These are phyloP conservation scores for Phytopythium montanum DNA, from an alignment of 352 stramenopile genomes.

Conservation along the genomic window DNA sequence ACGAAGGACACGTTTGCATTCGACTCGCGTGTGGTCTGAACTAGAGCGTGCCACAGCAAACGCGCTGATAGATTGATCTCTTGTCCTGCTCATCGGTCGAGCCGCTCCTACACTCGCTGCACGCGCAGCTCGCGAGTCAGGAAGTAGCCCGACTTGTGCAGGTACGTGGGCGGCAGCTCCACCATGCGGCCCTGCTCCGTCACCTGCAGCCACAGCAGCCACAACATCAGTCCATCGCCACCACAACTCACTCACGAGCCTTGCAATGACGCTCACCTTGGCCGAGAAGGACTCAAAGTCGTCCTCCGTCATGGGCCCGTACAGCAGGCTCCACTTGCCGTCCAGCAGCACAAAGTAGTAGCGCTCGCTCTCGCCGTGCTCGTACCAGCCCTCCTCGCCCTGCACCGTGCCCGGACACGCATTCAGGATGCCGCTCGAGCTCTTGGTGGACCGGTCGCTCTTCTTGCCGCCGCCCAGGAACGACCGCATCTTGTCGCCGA, in stretches of 20 bases:
- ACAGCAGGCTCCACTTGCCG: slow-evolving; percentile 83
- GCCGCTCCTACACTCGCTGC: slow-evolving; percentile 16
- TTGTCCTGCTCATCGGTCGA: not conserved
- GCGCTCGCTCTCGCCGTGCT: slow-evolving; percentile 82
- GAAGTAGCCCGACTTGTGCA: slow-evolving; percentile 81
- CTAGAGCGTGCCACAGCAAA: not conserved
- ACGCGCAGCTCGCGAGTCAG: slow-evolving; percentile 67
- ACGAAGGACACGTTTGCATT: not conserved
- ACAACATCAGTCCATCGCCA: not conserved
- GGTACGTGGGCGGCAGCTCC: slow-evolving; percentile 70
- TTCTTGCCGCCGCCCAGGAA: slow-evolving; percentile 75
- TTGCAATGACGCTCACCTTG: slow-evolving; percentile 29
- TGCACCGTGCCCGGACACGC: slow-evolving; percentile 73
- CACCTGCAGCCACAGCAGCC: slow-evolving; percentile 30
- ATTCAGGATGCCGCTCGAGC: slow-evolving; percentile 76
- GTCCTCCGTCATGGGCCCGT: slow-evolving; percentile 81
- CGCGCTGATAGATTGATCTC: not conserved
- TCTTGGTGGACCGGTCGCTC: slow-evolving; percentile 50
- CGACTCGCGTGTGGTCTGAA: not conserved
- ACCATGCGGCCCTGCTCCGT: slow-evolving; percentile 58
- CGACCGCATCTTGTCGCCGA: slow-evolving; percentile 80
- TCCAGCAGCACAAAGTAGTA: slow-evolving; percentile 86
- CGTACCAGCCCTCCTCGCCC: slow-evolving; percentile 86
- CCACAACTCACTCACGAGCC: slow-evolving; percentile 1
- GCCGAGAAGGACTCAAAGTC: slow-evolving; percentile 76